phyloP scores from a whole-genome alignment of 306 rosid genomes.

The Fragaria vesca region DNA sequence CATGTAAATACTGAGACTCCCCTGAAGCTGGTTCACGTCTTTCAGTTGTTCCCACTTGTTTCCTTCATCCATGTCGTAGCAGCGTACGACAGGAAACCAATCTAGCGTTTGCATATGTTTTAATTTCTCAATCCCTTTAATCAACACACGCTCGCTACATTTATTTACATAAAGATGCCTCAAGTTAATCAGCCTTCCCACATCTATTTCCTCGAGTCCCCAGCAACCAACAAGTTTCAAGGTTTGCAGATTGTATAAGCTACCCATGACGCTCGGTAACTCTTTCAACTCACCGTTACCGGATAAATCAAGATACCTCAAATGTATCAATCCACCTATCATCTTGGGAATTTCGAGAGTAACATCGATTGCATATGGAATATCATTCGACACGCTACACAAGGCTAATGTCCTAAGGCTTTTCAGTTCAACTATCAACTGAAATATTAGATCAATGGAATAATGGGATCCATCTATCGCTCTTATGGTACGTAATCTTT shows the following conservation, averaged over 20 bases:
- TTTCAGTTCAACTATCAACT: too few species aligned
- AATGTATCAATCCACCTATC: too few species aligned
- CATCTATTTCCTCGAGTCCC: not conserved
- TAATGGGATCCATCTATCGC: too few species aligned
- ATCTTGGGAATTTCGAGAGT: too few species aligned
- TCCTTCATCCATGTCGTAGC: not conserved
- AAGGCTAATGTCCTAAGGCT: too few species aligned
- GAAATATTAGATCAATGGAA: too few species aligned
- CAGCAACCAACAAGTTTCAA: not conserved
- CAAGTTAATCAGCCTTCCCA: not conserved
- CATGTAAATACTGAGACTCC: not conserved
- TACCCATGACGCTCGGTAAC: too few species aligned
- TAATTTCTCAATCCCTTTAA: not conserved
- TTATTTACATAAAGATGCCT: not conserved
- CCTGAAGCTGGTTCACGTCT: not conserved
- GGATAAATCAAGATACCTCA: too few species aligned
- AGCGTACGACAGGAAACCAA: rapidly evolving
- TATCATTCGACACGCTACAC: too few species aligned
- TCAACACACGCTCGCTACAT: rapidly evolving
- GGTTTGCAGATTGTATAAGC: not conserved
- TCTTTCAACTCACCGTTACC: too few species aligned
- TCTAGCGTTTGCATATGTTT: not conserved
- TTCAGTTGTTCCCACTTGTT: not conserved
- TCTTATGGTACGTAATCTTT: too few species aligned
- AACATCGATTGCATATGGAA: too few species aligned